Evolutionary conservation across 129 eudicot species (phyloP).

Genomic region (Calendula officinalis): DNA sequence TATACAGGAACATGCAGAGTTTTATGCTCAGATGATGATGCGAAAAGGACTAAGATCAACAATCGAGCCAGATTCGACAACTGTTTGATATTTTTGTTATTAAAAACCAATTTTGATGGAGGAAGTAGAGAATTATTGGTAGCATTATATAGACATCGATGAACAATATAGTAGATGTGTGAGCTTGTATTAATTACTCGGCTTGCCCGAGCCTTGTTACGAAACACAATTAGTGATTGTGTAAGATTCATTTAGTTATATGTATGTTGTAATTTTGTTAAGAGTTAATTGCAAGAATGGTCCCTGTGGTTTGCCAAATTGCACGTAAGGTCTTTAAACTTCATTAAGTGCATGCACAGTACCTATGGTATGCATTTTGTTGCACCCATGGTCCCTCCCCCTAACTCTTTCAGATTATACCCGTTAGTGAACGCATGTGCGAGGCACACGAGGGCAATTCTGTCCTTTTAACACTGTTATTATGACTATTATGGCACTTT

Average conservation of each 20-base stretch:
- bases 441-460: too few species aligned
- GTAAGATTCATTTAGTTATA: constrained; percentile 3
- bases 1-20: constrained; percentile 63
- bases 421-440: too few species aligned
- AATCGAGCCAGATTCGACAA: constrained; percentile 50
- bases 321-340: too few species aligned
- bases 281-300: too few species aligned
- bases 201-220: constrained; percentile 16
- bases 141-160: constrained; percentile 5
- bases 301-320: too few species aligned
- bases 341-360: too few species aligned
- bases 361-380: too few species aligned
- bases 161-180: constrained; percentile 19
- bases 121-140: constrained; percentile 21
- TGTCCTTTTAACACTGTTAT: too few species aligned
- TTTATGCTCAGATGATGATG: constrained; percentile 54
- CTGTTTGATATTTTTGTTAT: constrained; percentile 32
- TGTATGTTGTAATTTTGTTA: constrained; percentile 9
- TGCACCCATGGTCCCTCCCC: too few species aligned
- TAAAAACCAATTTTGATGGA: constrained; percentile 38
- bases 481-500: too few species aligned
- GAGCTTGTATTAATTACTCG: constrained; percentile 21
- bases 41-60: constrained; percentile 49
- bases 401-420: too few species aligned
- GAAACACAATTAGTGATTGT: constrained; percentile 23